These are phyloP conservation scores for Komagataella pastoris DNA, from an alignment of 805 yeast genomes.

Conservation along the genomic window DNA sequence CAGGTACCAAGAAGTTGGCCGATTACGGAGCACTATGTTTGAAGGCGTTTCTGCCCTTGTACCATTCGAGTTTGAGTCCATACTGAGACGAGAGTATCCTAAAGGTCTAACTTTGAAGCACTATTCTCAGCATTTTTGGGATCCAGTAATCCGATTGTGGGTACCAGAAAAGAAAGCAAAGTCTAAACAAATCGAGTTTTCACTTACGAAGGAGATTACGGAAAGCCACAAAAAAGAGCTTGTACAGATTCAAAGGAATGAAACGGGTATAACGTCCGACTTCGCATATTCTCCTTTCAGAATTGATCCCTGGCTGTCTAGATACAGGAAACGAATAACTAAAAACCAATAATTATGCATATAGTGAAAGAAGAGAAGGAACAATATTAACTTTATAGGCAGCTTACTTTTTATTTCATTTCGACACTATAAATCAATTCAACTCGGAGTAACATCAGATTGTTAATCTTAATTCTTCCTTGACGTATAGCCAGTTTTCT, in stretches of 20 bases:
- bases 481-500: too few relatives aligned
- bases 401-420: background rate
- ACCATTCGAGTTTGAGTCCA: conserved; percentile 28
- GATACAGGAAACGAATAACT: background rate
- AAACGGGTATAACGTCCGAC: background rate
- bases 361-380: background rate
- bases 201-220: background rate
- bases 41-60: conserved; percentile 45
- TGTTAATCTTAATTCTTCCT: too few relatives aligned
- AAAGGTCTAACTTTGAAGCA: conserved; percentile 17
- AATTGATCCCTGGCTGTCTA: background rate
- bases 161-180: conserved; percentile 14
- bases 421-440: background rate
- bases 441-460: too few relatives aligned
- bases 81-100: conserved; percentile 37
- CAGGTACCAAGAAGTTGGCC: conserved; percentile 29
- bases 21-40: conserved; percentile 31
- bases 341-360: background rate
- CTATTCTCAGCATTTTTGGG: conserved; percentile 27
- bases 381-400: too few relatives aligned
- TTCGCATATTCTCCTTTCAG: background rate
- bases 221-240: background rate
- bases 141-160: conserved; percentile 49
- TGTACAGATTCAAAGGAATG: too few relatives aligned
- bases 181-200: background rate